A percentile compares a stretch with the other conserved stretches of the same genome.
Conservation (phyloP, 352 stramenopile genomes). For the Phytophthora ramorum region DNA sequence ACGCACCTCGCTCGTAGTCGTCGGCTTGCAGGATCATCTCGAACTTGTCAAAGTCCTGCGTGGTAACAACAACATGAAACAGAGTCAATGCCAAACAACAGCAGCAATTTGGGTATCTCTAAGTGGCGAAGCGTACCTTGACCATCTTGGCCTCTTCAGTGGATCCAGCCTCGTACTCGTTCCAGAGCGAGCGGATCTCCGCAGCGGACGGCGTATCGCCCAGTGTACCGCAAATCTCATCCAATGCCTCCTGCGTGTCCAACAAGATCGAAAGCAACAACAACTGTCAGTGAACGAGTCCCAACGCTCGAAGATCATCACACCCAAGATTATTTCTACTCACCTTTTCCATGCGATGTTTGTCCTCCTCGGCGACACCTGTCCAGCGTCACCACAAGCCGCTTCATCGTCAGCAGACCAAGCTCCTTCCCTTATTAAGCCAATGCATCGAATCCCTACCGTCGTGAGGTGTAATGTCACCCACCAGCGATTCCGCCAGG, state of each 20-base stretch:
- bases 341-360: constrained; percentile 91
- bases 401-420: constrained; percentile 4
- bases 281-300: neutral
- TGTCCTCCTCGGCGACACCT: constrained; percentile 91
- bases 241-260: constrained; percentile 58
- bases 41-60: constrained; percentile 94
- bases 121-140: constrained; percentile 52
- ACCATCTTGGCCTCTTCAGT: constrained; percentile 90
- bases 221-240: constrained; percentile 69
- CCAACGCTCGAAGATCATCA: neutral
- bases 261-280: neutral
- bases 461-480: constrained; percentile 94
- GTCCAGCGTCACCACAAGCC: neutral
- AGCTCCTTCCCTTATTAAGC: neutral
- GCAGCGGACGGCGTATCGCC: constrained; percentile 56
- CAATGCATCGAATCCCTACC: constrained; percentile 27
- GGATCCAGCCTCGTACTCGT: constrained; percentile 87
- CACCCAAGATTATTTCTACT: neutral
- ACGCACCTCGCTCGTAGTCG: constrained; percentile 91
- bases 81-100: constrained; percentile 9
- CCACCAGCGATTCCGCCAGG: constrained; percentile 92
- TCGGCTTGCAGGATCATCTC: constrained; percentile 96
- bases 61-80: constrained; percentile 3
- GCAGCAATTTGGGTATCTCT: neutral
- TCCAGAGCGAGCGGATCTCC: constrained; percentile 84